Evolutionary conservation across 169 alveolate genomes (phyloP).

Genomic region (Plasmodium coatneyi): DNA sequence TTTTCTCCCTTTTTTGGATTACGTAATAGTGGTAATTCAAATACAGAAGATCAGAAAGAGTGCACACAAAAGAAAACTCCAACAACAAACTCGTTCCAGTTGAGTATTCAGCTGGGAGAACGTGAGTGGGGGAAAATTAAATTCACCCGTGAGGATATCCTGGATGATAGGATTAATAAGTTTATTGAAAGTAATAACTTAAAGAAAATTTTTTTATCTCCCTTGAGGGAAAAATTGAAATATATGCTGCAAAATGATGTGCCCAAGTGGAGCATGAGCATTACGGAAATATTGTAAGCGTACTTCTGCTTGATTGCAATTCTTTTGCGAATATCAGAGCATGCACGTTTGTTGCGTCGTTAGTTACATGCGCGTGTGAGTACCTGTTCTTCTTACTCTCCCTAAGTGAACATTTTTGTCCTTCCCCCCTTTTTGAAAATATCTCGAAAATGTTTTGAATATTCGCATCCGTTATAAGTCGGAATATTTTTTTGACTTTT

Average conservation of each 20-base stretch:
- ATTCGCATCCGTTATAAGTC: neutral
- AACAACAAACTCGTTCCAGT: conserved; percentile 8
- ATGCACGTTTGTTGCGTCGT: neutral
- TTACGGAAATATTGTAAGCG: conserved; percentile 37
- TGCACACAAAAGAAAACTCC: neutral
- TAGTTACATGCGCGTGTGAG: neutral
- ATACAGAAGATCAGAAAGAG: neutral
- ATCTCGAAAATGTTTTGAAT: neutral
- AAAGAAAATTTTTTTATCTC: conserved; percentile 33
- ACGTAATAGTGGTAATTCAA: conserved; percentile 10
- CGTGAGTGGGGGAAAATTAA: conserved; percentile 18
- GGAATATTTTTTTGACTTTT: neutral
- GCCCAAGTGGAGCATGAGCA: conserved; percentile 36
- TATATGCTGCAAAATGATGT: conserved; percentile 47
- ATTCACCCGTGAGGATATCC: conserved; percentile 31
- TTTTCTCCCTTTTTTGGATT: conserved; percentile 70
- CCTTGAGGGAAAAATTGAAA: conserved; percentile 40
- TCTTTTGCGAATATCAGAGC: neutral
- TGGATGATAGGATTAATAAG: conserved; percentile 31
- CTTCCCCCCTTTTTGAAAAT: neutral
- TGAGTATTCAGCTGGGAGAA: conserved; percentile 61
- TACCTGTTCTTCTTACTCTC: neutral
- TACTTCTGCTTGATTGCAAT: neutral
- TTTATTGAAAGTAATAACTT: conserved; percentile 32
- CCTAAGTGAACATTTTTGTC: neutral